phyloP scores from a whole-genome alignment of 176 grass and related monocot species.

The Oryza longistaminata region DNA sequence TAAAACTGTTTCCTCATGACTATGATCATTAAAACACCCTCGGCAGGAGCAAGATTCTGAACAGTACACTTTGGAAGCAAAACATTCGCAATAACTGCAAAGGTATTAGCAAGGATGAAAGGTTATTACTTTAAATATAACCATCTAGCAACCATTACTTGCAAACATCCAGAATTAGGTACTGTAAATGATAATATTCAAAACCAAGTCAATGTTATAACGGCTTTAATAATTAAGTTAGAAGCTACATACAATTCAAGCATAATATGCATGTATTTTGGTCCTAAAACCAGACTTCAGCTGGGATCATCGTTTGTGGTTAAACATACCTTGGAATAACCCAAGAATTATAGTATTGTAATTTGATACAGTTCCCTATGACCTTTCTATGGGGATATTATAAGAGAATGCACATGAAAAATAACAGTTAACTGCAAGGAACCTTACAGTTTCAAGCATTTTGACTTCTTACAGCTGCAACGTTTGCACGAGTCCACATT shows the following conservation, averaged over 20 bases:
- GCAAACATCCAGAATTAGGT: background rate
- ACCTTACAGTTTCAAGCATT: slow-evolving; percentile 95
- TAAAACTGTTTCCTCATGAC: slow-evolving; percentile 75
- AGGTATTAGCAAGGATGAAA: slow-evolving; percentile 2
- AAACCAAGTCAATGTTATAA: background rate
- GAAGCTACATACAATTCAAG: background rate
- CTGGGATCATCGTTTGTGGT: background rate
- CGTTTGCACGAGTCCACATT: slow-evolving; percentile 77
- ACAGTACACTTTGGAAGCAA: slow-evolving; percentile 92
- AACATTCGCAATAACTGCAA: slow-evolving; percentile 93
- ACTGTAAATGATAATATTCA: background rate
- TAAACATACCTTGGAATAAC: background rate
- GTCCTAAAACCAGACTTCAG: background rate
- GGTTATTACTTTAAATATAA: background rate
- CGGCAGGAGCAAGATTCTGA: slow-evolving; percentile 85
- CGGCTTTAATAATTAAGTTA: slow-evolving; percentile 9
- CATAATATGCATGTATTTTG: background rate
- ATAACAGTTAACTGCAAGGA: background rate
- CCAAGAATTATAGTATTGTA: background rate
- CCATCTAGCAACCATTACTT: background rate
- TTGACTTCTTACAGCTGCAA: slow-evolving; percentile 99
- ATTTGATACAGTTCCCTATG: slow-evolving; percentile 7
- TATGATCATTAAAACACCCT: slow-evolving; percentile 76
- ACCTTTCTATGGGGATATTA: background rate
- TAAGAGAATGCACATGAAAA: slow-evolving; percentile 3